Conservation (phyloP, 2,329 filamentous ascomycete genomes). For the Phaeoacremonium minimum region DNA sequence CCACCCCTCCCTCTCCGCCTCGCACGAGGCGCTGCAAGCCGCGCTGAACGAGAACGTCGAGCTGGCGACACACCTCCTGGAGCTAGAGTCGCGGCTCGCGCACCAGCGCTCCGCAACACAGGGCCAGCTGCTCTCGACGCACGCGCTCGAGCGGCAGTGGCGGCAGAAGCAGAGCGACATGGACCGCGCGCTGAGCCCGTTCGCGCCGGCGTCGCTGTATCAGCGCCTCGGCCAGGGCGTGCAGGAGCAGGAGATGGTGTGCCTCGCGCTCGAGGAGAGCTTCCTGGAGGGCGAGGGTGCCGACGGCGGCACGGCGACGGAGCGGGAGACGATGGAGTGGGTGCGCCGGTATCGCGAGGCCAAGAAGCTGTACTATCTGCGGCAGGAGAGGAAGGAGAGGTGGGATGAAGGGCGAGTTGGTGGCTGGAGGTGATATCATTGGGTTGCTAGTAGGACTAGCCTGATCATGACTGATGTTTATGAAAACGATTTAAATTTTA, state of each 20-base stretch:
- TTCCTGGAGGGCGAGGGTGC: constrained; percentile 64
- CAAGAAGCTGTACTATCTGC: constrained; percentile 71
- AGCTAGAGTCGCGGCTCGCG: constrained; percentile 52
- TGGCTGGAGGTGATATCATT: constrained; percentile 71
- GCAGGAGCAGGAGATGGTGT: constrained; percentile 77
- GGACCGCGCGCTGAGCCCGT: constrained; percentile 78
- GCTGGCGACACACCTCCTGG: constrained; percentile 59
- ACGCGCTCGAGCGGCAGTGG: constrained; percentile 90
- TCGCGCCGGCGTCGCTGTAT: constrained; percentile 83
- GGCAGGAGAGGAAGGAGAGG: constrained; percentile 81
- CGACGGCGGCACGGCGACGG: constrained; percentile 50
- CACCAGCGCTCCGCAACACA: constrained; percentile 69
- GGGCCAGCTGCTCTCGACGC: constrained; percentile 75
- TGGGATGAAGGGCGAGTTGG: constrained; percentile 97
- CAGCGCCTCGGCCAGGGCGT: constrained; percentile 73
- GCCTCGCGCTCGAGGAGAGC: constrained; percentile 83
- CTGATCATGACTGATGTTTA: too few relatives aligned
- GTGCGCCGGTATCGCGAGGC: constrained; percentile 76
- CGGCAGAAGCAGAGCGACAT: constrained; percentile 83
- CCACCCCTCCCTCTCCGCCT: constrained; percentile 67
- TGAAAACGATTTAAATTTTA: too few relatives aligned
- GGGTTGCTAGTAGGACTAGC: too few relatives aligned
- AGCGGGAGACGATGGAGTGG: constrained; percentile 84
- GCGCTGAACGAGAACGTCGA: constrained; percentile 69
- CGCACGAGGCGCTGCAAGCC: constrained; percentile 59